phyloP scores from a whole-genome alignment of 2,329 filamentous ascomycete species.

The Fusarium lyarnte region DNA sequence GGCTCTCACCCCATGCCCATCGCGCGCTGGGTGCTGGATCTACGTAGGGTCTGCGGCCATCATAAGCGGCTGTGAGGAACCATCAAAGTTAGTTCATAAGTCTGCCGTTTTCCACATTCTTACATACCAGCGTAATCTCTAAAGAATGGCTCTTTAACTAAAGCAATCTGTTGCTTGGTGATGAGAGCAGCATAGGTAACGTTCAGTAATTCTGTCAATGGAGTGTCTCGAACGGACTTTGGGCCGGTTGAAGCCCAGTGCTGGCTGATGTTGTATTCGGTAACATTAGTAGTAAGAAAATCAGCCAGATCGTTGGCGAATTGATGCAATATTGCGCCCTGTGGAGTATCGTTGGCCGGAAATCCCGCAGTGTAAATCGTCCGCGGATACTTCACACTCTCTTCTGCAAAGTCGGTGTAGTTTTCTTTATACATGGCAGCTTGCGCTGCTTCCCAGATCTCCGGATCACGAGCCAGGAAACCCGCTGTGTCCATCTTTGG shows the following conservation, averaged over 20 bases:
- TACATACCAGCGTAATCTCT: background rate
- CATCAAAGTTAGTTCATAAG: background rate
- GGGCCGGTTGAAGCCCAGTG: background rate
- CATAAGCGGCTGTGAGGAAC: background rate
- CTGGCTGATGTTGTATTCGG: background rate
- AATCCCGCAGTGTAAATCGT: background rate
- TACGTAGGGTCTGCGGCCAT: background rate
- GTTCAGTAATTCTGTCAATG: background rate
- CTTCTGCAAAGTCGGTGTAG: background rate
- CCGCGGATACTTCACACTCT: accelerated
- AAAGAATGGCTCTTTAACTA: background rate
- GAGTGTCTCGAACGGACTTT: background rate
- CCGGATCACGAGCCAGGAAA: background rate
- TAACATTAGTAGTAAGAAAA: accelerated
- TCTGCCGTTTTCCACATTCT: background rate
- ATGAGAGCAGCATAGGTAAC: background rate
- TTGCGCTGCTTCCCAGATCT: background rate
- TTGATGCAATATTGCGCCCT: background rate
- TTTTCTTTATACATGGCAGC: background rate
- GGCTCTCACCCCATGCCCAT: background rate
- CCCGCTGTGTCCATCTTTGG: background rate
- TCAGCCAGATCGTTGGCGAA: background rate
- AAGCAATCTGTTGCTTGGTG: background rate
- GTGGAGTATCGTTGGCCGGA: background rate
- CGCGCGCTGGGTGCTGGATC: background rate